Evolutionary conservation across 23 red algal genomes (phyloP), one percentile per base, ranked within the genome.

Genomic region (Gracilariopsis chorda): DNA sequence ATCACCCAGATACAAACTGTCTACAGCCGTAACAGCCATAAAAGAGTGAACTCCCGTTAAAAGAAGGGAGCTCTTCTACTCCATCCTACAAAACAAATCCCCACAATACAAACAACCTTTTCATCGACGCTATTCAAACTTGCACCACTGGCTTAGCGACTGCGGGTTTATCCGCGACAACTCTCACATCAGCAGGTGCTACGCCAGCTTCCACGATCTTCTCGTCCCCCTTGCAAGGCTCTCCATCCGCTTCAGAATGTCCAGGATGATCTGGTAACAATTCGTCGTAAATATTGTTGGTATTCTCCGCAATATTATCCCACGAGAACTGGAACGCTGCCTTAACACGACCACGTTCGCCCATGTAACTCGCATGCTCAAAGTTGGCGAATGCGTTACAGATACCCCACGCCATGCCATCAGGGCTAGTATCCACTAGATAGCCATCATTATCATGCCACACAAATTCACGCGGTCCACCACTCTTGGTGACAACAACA

Each of bases 401-500:
- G 51, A 98, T 92, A 12, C 95, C 95, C 95, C 95, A 98, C 7
- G 90, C 91, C n/a, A 98, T 92, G 9, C 90, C 91, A 40, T 70
- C 90, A 2, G 91, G 68, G 19, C 77, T 83, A 33, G 90, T 84
- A 51, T 98, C 95, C 23, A 98, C 91, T 61, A 94, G 51, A 78
- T 87, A 98, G 3, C 95, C 95, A 48, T 98, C 95, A 55, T 91
- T 88, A 46, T 98, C 97, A 73, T 99, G 93, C 83, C 90, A 86
- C 56, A 99, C 94, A 95, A 96, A 96, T 47, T 99, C 97, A 30
- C 93, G 84, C 29, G 97, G 97, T 33, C 97, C 97, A 42, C 97
- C 93, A 35, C 77, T 96, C 37, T 96, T 99, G 10, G 90, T 94
- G 37, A 96, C 97, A 33, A 99, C 94, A n/a, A 99, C 93, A 20